Percentiles rank a stretch among this genome's conserved stretches.
Conservation (phyloP, 176 grass and related monocot species). For the Oryza brachyantha region DNA sequence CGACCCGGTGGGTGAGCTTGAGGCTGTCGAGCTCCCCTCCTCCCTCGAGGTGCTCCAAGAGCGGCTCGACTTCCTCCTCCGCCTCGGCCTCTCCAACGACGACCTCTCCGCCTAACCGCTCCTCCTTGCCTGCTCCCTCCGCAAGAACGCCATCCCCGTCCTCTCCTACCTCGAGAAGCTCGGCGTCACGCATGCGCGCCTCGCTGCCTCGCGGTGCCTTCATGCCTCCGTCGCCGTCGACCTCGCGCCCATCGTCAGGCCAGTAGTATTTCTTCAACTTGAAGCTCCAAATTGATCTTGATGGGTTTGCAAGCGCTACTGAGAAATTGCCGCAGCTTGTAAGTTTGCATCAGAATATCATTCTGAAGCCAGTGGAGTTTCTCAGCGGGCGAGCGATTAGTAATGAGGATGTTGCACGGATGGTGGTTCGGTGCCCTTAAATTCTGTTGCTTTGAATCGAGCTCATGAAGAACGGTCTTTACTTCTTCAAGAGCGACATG, state of each 20-base stretch:
- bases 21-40: constrained; percentile 82
- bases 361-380: constrained; percentile 75
- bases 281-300: constrained; percentile 76
- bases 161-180: constrained; percentile 94
- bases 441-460: constrained; percentile 54
- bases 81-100: constrained; percentile 85
- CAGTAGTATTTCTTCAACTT: constrained; percentile 93
- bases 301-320: constrained; percentile 58
- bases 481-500: constrained; percentile 90
- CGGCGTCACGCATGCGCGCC: constrained; percentile 66
- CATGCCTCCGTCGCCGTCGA: constrained; percentile 94
- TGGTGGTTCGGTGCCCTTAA: constrained; percentile 82
- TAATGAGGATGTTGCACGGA: constrained; percentile 60
- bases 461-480: constrained; percentile 89
- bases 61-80: constrained; percentile 92
- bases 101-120: constrained; percentile 86
- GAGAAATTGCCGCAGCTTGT: constrained; percentile 93
- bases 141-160: constrained; percentile 87
- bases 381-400: constrained; percentile 62
- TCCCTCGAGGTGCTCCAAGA: constrained; percentile 88
- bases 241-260: constrained; percentile 60
- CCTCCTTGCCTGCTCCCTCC: constrained; percentile 77
- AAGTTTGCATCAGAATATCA: constrained; percentile 76
- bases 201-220: constrained; percentile 71
- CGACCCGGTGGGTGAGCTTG: constrained; percentile 74